Evolutionary conservation across 2,329 filamentous ascomycete species (phyloP).

Genomic region (Claviceps sp.): DNA sequence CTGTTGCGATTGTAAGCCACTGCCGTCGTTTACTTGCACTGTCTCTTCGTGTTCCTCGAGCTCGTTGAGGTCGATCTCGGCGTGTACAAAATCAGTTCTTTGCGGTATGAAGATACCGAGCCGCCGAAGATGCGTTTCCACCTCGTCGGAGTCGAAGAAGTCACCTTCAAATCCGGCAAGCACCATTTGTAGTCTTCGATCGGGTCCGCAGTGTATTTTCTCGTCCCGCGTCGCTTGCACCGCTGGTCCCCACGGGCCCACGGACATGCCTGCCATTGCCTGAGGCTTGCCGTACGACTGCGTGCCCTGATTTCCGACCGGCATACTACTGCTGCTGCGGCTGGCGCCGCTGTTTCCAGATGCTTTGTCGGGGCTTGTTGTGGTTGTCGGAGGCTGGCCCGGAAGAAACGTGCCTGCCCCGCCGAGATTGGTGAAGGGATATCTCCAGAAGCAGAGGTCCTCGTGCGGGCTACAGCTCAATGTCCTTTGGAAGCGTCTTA

Average conservation of each 20-base stretch:
- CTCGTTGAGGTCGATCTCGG: constrained; percentile 35
- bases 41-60: constrained; percentile 15
- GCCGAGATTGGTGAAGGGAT: constrained; percentile 53
- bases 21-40: neutral
- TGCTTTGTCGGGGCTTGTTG: neutral
- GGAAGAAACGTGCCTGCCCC: constrained; percentile 54
- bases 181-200: constrained; percentile 33
- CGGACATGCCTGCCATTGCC: constrained; percentile 18
- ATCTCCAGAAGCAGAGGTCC: constrained; percentile 42
- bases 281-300: constrained; percentile 11
- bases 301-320: constrained; percentile 25
- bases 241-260: constrained; percentile 33
- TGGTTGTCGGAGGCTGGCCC: constrained; percentile 3
- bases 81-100: constrained; percentile 44
- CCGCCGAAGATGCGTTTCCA: constrained; percentile 57
- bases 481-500: constrained; percentile 22
- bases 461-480: constrained; percentile 22
- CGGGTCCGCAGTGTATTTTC: constrained; percentile 21
- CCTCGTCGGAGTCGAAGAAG: constrained; percentile 66
- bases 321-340: constrained; percentile 1
- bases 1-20: neutral
- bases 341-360: neutral
- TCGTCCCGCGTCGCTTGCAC: constrained; percentile 27
- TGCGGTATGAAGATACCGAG: constrained; percentile 50
- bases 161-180: constrained; percentile 55